A percentile compares a stretch with the other conserved stretches of the same genome.
phyloP scores from a whole-genome alignment of 140 eudicot genomes.

The Oenanthe javanica region DNA sequence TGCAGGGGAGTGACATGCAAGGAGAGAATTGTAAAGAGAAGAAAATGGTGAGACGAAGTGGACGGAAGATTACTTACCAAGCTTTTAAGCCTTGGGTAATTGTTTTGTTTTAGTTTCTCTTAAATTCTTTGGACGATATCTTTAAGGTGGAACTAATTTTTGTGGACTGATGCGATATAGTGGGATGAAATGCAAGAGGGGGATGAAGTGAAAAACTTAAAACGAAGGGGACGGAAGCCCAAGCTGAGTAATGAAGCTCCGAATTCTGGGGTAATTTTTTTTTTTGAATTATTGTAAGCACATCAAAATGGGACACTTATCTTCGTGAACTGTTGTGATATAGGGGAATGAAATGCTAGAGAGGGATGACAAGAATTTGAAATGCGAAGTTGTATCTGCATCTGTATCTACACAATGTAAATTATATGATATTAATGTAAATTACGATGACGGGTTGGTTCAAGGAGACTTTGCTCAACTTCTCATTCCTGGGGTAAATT shows the following conservation, averaged over 20 bases:
- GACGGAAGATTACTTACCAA: neutral
- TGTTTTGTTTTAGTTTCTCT: neutral
- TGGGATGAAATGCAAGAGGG: neutral
- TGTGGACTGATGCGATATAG: neutral
- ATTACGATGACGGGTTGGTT: neutral
- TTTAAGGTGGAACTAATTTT: neutral
- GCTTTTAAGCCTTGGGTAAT: constrained; percentile 2
- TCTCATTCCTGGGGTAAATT: neutral
- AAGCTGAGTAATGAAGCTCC: neutral
- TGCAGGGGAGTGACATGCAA: neutral
- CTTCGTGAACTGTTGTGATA: neutral
- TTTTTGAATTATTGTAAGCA: no score
- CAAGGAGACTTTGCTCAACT: neutral
- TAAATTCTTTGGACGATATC: neutral
- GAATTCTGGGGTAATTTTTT: neutral
- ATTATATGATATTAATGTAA: neutral
- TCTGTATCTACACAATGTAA: neutral
- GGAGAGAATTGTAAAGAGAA: neutral
- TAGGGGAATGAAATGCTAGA: neutral
- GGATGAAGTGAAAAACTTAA: neutral
- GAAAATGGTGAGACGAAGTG: neutral
- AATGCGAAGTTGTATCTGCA: constrained; percentile 5
- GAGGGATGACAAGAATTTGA: neutral
- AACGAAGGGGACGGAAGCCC: neutral
- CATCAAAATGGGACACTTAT: neutral